A percentile compares a stretch with the other conserved stretches of the same genome.
These are phyloP conservation scores for Phaeomoniella chlamydospora DNA, from an alignment of 2,329 filamentous ascomycete genomes.

Conservation along the genomic window DNA sequence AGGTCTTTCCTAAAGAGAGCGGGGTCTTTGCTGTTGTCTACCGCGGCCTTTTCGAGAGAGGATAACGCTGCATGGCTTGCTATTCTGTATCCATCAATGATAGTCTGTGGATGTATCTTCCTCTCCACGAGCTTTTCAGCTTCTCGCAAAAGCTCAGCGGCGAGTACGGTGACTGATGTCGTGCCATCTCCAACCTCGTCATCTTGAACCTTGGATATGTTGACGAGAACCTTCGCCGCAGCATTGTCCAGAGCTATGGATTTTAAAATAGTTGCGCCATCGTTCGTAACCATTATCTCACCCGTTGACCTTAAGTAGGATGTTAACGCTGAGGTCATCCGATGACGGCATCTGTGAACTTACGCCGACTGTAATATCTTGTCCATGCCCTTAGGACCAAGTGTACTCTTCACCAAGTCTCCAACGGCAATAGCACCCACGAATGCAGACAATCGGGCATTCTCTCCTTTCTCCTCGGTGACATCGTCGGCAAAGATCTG, in stretches of 20 bases:
- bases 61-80: slow-evolving; percentile 76
- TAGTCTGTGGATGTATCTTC: slow-evolving; percentile 98
- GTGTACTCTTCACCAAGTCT: slow-evolving; percentile 90
- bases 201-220: slow-evolving; percentile 98
- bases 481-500: slow-evolving; percentile 98
- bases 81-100: slow-evolving; percentile 98
- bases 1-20: slow-evolving; percentile 82
- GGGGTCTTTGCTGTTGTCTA: slow-evolving; percentile 75
- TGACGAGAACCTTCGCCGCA: slow-evolving; percentile 93
- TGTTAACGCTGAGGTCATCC: slow-evolving; percentile 2
- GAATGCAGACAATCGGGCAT: slow-evolving; percentile 95
- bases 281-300: slow-evolving; percentile 97
- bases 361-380: slow-evolving; percentile 94
- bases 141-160: slow-evolving; percentile 87
- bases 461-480: slow-evolving; percentile 95
- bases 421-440: slow-evolving; percentile 96
- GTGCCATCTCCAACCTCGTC: slow-evolving; percentile 98
- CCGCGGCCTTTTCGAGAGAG: slow-evolving; percentile 69
- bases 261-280: slow-evolving; percentile 96
- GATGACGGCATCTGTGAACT: slow-evolving; percentile 22
- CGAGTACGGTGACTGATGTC: slow-evolving; percentile 91
- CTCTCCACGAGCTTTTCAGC: slow-evolving; percentile 94
- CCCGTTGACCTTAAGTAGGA: slow-evolving; percentile 59
- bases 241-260: slow-evolving; percentile 97
- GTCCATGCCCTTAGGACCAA: slow-evolving; percentile 98